Base-by-base conservation (phyloP, 768 basidiomycete genomes). In the Agaricus subrufescens region DNA sequence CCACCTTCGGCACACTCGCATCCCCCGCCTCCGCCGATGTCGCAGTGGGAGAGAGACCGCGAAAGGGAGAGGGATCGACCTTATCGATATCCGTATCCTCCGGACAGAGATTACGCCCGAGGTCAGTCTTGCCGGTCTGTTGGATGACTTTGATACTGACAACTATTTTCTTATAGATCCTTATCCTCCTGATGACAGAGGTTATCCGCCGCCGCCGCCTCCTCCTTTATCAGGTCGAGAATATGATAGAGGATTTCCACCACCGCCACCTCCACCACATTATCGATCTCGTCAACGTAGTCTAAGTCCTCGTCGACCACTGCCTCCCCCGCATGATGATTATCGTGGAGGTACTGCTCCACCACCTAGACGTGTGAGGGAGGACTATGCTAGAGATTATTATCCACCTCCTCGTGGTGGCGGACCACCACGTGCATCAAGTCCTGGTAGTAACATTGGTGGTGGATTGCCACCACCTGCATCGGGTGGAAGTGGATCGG, bases 231-330 rank as follows among this genome's bases (percentile, higher is more conserved):
- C 19, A 19, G 19, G 19, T 19, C 75, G 58, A 58, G 72, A 55
- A 60, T 66, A 54, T 6, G 61, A 60, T 61, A 70, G 60, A 34
- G 57, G 57, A 46, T 54, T 59, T 15, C 19, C 43, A 10, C 51
- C 58, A 6, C 58, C 62, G 12, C 50, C 45, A 29, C 54, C 52
- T 12, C 58, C 67, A 26, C 58, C 62, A 14, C 75, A 72, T 57
- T 69, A 67, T n/a, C 73, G 78, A 4, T 71, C 78, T 23, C 72
- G 80, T n/a, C 71, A 60, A 10, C 71, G 78, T 42, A 81, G 79
- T 56, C 71, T 75, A 3, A 81, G 76, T 63, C 74, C 69, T 2
- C 65, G 72, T 31, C 65, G 77, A 12, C 62, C 69, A 29, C 69
- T 66, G 0, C 68, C 64, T 12, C 63, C 59, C 3, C 54, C 67